A percentile compares a stretch with the other conserved stretches of the same genome.
Evolutionary conservation across 495 filamentous ascomycete genomes (phyloP).

Genomic region (Hamigera avellanea): DNA sequence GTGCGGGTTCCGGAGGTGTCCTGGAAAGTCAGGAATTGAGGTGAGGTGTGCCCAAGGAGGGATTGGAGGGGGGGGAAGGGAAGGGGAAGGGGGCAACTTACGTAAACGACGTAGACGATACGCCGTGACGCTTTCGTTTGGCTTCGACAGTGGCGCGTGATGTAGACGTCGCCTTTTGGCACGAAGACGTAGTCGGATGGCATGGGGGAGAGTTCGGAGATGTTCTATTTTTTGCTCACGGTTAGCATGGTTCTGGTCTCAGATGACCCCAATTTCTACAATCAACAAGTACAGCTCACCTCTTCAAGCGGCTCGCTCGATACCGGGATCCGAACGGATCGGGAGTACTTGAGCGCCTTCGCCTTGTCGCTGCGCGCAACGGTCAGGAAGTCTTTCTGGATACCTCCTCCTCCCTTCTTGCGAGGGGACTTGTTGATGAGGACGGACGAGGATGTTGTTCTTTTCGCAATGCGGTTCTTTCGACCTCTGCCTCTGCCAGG

Average conservation of each 20-base stretch:
- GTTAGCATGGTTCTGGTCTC: too few relatives aligned
- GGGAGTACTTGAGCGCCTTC: background rate
- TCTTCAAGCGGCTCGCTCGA: slow-evolving; percentile 13
- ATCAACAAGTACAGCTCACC: slow-evolving; percentile 15
- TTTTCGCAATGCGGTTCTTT: too few relatives aligned
- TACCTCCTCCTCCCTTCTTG: background rate
- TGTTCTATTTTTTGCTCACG: too few relatives aligned
- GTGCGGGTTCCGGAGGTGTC: too few relatives aligned
- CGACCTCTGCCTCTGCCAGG: too few relatives aligned
- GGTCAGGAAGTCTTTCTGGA: background rate
- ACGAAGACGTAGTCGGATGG: slow-evolving; percentile 35
- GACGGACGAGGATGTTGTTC: too few relatives aligned
- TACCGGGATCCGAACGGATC: slow-evolving; percentile 2
- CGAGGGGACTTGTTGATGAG: too few relatives aligned
- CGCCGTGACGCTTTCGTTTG: slow-evolving; percentile 29
- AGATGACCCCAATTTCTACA: too few relatives aligned
- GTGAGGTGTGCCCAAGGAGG: too few relatives aligned
- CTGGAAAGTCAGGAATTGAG: too few relatives aligned
- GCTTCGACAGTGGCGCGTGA: slow-evolving; percentile 36
- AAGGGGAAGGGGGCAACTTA: too few relatives aligned
- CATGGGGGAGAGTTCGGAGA: slow-evolving; percentile 9
- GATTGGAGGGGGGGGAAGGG: background rate
- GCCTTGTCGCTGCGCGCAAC: background rate
- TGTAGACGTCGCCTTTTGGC: slow-evolving; percentile 38
- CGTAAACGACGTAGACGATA: slow-evolving; percentile 33